Evolutionary conservation across 176 grass and related monocot genomes (phyloP).

Genomic region (Hyparrhenia diplandra): DNA sequence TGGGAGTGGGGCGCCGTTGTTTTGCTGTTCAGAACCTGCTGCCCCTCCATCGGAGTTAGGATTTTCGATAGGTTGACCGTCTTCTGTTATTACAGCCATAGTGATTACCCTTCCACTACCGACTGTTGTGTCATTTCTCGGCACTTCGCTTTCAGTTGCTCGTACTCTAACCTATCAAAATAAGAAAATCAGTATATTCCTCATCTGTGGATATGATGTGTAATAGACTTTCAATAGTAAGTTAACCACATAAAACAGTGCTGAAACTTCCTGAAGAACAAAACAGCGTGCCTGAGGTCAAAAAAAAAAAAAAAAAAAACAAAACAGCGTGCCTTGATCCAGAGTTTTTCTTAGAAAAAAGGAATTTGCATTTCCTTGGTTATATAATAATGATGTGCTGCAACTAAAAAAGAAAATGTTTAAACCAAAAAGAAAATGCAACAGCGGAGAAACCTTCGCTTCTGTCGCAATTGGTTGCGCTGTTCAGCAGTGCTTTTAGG

Average conservation of each 20-base stretch:
- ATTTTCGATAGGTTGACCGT: slow-evolving; percentile 60
- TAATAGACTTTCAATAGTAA: background rate
- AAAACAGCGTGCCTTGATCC: background rate
- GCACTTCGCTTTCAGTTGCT: slow-evolving; percentile 82
- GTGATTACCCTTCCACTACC: slow-evolving; percentile 80
- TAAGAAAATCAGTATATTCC: slow-evolving; percentile 29
- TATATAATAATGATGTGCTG: background rate
- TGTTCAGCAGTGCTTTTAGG: slow-evolving; percentile 85
- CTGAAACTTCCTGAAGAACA: background rate
- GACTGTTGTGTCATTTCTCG: slow-evolving; percentile 76
- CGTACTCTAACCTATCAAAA: slow-evolving; percentile 81
- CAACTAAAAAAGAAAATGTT: background rate
- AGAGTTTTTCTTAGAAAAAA: background rate
- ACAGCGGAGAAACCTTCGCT: slow-evolving; percentile 54
- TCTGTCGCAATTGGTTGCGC: slow-evolving; percentile 58
- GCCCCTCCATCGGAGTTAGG: slow-evolving; percentile 29
- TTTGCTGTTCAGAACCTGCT: slow-evolving; percentile 26
- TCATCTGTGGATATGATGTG: background rate
- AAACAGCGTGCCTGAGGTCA: background rate
- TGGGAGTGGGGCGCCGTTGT: slow-evolving; percentile 25
- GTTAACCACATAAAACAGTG: slow-evolving; percentile 1
- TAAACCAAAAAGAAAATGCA: background rate
- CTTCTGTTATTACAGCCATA: slow-evolving; percentile 82
- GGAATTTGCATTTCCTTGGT: background rate
- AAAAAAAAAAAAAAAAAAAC: too few species aligned